Evolutionary conservation across 2,329 filamentous ascomycete species (phyloP), one percentile per base, ranked within the genome.

Genomic region (Phaeosphaeria sp.): DNA sequence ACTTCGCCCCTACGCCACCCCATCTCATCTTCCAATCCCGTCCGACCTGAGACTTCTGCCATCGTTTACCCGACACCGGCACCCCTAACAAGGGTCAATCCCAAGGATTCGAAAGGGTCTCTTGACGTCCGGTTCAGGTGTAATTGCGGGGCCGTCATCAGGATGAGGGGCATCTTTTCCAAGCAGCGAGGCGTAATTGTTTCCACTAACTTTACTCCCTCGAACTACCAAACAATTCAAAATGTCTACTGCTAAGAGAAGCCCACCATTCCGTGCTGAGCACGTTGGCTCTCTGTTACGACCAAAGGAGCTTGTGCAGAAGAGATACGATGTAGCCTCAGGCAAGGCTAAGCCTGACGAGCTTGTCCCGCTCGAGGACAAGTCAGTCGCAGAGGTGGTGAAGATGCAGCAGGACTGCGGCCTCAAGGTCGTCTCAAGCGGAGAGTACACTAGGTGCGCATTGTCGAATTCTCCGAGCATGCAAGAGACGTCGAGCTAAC

Each of bases 221-320:
- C 56, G 42, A 50, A 21, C 22, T 47, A 54, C 22, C 30, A 11
- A 36, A 36, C 13, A 3, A 56, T 78, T 60, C 75, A 78, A 65
- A 33, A 66, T 66, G 73, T 65, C 71, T 42, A 58, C 69, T 41
- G 66, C 66, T 41, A 75, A 75, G 60, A 69, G 72, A 70, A 72
- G 62, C 62, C 85, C 86, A 43, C 89, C 87, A 50, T 91, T 90
- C 77, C 84, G 90, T 71, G 88, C 89, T 58, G 89, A 92, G 77
- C 89, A 92, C 64, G 83, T 90, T 60, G 89, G 89, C 50, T 91
- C 89, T 15, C 81, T 92, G 30, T 84, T 91, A 56, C 87, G 89
- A 30, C 89, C 89, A 0, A 76, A 85, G 52, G 78, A 83, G 51
- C 83, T 92, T 23, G 81, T 90, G 15, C 80, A 85, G 47, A 84